phyloP scores from a whole-genome alignment of 495 filamentous ascomycete genomes.

The Aspergillus campestris region DNA sequence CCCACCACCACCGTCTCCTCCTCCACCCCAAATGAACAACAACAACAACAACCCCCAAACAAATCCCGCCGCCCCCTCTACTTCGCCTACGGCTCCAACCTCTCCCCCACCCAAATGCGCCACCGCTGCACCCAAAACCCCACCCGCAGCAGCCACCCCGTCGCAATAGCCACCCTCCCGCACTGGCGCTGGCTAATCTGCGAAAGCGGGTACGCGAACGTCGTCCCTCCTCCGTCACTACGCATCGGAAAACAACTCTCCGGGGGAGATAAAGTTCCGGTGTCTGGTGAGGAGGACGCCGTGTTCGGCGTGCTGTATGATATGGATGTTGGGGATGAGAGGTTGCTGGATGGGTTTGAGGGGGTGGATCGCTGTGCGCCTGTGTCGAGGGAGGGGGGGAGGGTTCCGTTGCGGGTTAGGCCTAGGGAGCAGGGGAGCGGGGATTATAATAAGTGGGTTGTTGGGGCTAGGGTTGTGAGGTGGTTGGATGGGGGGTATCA shows the following conservation, averaged over 20 bases:
- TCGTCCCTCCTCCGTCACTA: constrained; percentile 34
- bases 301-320: constrained; percentile 58
- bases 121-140: constrained; percentile 49
- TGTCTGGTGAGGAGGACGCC: constrained; percentile 17
- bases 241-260: constrained; percentile 18
- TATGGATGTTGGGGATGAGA: constrained; percentile 33
- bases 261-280: constrained; percentile 11
- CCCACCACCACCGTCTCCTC: background rate
- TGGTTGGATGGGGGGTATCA: constrained; percentile 25
- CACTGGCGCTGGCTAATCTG: constrained; percentile 61
- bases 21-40: constrained; percentile 1
- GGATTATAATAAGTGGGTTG: constrained; percentile 35
- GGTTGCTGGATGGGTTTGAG: constrained; percentile 34
- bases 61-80: constrained; percentile 45
- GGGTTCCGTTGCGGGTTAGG: constrained; percentile 34
- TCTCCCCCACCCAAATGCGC: constrained; percentile 59
- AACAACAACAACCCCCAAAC: background rate
- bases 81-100: constrained; percentile 69
- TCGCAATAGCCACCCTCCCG: constrained; percentile 37
- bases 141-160: constrained; percentile 39
- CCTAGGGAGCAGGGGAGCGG: constrained; percentile 28
- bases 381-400: constrained; percentile 1
- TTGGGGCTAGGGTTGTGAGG: constrained; percentile 20
- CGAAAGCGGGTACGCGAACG: constrained; percentile 60
- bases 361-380: constrained; percentile 25